These are phyloP conservation scores for Sarocladiaceae sp. DNA, from an alignment of 2,329 filamentous ascomycete species.

Conservation along the genomic window DNA sequence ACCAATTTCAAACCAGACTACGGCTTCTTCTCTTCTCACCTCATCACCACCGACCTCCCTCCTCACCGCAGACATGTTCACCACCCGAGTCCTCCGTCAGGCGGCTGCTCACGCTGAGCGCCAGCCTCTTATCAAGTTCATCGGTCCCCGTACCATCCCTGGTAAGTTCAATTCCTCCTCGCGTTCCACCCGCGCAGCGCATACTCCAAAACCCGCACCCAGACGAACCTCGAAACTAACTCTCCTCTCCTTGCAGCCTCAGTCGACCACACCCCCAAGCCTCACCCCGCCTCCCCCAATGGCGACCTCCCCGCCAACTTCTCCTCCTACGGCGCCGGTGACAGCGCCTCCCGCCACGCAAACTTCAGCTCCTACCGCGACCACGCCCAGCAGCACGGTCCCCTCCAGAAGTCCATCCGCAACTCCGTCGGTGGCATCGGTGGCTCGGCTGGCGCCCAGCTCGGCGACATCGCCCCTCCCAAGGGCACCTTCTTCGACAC, in stretches of 20 bases:
- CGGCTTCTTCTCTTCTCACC: background rate
- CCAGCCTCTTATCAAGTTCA: conserved; percentile 55
- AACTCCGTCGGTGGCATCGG: conserved; percentile 41
- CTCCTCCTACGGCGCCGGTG: conserved; percentile 25
- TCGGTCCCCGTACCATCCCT: conserved; percentile 54
- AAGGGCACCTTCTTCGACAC: conserved; percentile 81
- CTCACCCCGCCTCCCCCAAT: conserved; percentile 66
- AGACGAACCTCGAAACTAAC: conserved; percentile 13
- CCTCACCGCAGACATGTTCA: conserved; percentile 38
- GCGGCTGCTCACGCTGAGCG: conserved; percentile 54
- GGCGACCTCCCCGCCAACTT: conserved; percentile 54
- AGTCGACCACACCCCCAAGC: conserved; percentile 66
- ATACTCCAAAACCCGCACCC: background rate
- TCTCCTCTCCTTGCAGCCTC: conserved; percentile 42
- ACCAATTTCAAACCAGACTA: background rate
- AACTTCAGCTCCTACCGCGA: conserved; percentile 73
- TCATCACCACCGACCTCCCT: conserved; percentile 10
- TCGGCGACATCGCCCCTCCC: conserved; percentile 66
- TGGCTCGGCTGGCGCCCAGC: conserved; percentile 56
- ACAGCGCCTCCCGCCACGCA: conserved; percentile 38
- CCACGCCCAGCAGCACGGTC: conserved; percentile 72
- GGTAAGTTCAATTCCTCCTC: conserved; percentile 37
- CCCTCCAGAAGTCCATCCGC: conserved; percentile 55
- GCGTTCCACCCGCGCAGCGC: background rate
- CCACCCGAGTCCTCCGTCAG: conserved; percentile 51